These are phyloP conservation scores for Myxozyma neglecta DNA, from an alignment of 805 yeast species.

Conservation along the genomic window DNA sequence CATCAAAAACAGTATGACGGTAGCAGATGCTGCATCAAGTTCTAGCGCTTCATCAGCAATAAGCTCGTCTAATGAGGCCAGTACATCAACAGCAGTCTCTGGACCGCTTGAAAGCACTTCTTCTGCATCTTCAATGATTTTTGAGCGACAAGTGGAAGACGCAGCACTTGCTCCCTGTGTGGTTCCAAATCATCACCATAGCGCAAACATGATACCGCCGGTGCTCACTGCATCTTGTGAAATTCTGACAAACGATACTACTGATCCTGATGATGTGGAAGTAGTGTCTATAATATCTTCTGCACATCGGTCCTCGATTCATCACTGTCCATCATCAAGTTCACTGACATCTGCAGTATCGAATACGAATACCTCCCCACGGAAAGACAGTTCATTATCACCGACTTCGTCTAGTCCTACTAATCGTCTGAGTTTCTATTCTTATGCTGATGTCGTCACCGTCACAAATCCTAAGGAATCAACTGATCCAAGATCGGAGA, in stretches of 20 bases:
- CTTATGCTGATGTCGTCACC: slow-evolving; percentile 22
- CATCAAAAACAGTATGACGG: no score
- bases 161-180: slow-evolving; percentile 38
- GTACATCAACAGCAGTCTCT: no score
- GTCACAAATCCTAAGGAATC: not conserved
- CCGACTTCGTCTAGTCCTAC: not conserved
- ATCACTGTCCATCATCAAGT: slow-evolving; percentile 1
- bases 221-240: slow-evolving; percentile 77
- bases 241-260: slow-evolving; percentile 54
- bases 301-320: slow-evolving; percentile 37
- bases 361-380: not conserved
- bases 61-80: no score
- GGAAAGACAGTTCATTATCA: not conserved
- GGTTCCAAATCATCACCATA: slow-evolving; percentile 42
- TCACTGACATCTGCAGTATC: slow-evolving; percentile 2
- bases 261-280: slow-evolving; percentile 68
- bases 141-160: slow-evolving; percentile 68
- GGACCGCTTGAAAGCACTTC: slow-evolving; percentile 18
- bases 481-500: not conserved
- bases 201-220: slow-evolving; percentile 75
- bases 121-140: slow-evolving; percentile 53
- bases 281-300: slow-evolving; percentile 54
- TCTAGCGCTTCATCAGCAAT: no score
- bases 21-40: no score
- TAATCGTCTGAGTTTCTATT: slow-evolving; percentile 15